phyloP scores from a whole-genome alignment of 2,329 filamentous ascomycete genomes.

The Coleophoma crateriformis region DNA sequence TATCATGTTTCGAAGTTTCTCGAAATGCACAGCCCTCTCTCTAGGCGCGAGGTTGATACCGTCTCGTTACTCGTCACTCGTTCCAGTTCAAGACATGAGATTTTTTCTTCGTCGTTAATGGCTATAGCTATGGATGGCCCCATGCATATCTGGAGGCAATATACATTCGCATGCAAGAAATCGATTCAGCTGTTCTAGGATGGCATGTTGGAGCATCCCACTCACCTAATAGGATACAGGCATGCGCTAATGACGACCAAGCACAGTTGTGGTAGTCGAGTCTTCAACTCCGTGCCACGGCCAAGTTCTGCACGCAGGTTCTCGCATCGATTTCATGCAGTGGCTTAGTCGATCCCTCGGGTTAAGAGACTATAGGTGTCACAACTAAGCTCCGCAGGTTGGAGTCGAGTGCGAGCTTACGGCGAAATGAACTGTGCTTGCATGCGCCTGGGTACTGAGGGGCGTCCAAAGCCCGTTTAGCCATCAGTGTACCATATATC shows the following conservation, averaged over 20 bases:
- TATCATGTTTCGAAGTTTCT: constrained; percentile 1
- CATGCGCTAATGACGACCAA: background rate
- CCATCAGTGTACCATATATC: background rate
- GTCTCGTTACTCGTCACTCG: constrained; percentile 9
- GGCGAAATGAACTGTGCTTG: no score
- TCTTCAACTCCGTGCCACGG: background rate
- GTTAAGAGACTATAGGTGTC: no score
- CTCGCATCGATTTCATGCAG: background rate
- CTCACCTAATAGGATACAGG: background rate
- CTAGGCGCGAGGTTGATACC: constrained; percentile 12
- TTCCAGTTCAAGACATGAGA: no score
- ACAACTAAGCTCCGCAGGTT: no score
- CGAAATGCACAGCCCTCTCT: constrained; percentile 11
- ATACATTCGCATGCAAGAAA: background rate
- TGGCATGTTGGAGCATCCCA: constrained; percentile 2
- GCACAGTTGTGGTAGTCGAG: background rate
- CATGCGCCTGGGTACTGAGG: background rate
- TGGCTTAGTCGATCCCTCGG: no score
- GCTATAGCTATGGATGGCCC: constrained; percentile 6
- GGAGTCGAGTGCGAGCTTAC: no score
- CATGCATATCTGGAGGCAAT: constrained; percentile 6
- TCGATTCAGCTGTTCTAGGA: constrained; percentile 12
- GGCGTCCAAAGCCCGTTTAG: background rate
- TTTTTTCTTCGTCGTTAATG: constrained; percentile 5
- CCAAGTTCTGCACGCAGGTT: background rate